Conservation (phyloP, 192 early-diverging fungal species). For the Coemansia sp. region DNA sequence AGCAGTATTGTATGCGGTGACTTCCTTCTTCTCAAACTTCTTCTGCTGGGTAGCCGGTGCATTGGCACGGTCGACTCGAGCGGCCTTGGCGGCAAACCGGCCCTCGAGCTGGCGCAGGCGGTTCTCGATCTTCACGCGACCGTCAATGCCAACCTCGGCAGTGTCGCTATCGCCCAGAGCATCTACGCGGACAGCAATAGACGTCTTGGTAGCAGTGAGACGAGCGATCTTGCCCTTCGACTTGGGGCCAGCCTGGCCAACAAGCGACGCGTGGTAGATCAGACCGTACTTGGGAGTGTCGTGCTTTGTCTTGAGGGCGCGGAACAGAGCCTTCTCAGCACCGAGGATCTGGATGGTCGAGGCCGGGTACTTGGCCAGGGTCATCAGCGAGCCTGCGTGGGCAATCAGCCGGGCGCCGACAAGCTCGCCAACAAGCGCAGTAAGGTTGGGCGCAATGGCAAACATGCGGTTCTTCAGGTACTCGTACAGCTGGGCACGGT, state of each 20-base stretch:
- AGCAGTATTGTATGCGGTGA: slow-evolving; percentile 56
- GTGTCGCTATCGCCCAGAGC: slow-evolving; percentile 81
- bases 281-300: slow-evolving; percentile 99
- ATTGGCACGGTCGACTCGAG: slow-evolving; percentile 67
- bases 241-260: slow-evolving; percentile 95
- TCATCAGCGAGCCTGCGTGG: slow-evolving; percentile 95
- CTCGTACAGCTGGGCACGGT: slow-evolving; percentile 91
- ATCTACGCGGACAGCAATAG: slow-evolving; percentile 87
- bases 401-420: slow-evolving; percentile 97
- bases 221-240: slow-evolving; percentile 98
- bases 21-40: slow-evolving; percentile 55
- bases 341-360: slow-evolving; percentile 99
- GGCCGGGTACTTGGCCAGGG: slow-evolving; percentile 96
- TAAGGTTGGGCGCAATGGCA: slow-evolving; percentile 85
- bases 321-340: slow-evolving; percentile 99
- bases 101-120: slow-evolving; percentile 90
- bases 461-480: slow-evolving; percentile 97
- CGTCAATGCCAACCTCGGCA: slow-evolving; percentile 81
- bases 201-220: slow-evolving; percentile 87
- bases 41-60: slow-evolving; percentile 40
- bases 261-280: slow-evolving; percentile 95
- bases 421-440: slow-evolving; percentile 95
- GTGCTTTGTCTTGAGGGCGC: slow-evolving; percentile 97
- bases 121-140: slow-evolving; percentile 83
- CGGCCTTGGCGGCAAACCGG: slow-evolving; percentile 65